A percentile compares a stretch with the other conserved stretches of the same genome.
These are phyloP conservation scores for Nakazawaea populi DNA, from an alignment of 805 yeast species.

Conservation along the genomic window DNA sequence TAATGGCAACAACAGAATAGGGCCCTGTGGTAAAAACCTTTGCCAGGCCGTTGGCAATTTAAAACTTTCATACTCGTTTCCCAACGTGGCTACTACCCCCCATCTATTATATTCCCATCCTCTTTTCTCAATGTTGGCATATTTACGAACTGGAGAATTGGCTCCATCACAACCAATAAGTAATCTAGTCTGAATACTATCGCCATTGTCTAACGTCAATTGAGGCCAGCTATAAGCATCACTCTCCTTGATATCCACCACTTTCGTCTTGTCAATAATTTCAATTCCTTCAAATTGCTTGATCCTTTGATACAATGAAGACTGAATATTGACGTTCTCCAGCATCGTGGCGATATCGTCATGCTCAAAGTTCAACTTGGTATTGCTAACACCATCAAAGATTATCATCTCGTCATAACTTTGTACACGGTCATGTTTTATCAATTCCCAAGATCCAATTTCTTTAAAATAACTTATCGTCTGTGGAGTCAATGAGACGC, in stretches of 20 bases:
- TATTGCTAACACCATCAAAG: conserved; percentile 75
- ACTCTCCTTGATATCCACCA: conserved; percentile 40
- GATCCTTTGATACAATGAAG: conserved; percentile 55
- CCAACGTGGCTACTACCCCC: conserved; percentile 90
- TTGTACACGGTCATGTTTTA: conserved; percentile 66
- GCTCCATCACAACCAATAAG: conserved; percentile 94
- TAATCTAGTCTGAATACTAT: conserved; percentile 58
- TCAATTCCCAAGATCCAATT: conserved; percentile 73
- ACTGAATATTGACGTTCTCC: conserved; percentile 81
- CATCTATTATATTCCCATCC: conserved; percentile 90
- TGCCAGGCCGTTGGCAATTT: conserved; percentile 79
- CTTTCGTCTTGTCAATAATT: conserved; percentile 65
- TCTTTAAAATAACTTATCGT: conserved; percentile 58
- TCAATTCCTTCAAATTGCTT: conserved; percentile 35
- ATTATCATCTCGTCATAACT: conserved; percentile 78
- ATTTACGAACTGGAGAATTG: conserved; percentile 85
- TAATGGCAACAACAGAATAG: conserved; percentile 85
- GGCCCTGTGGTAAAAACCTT: conserved; percentile 86
- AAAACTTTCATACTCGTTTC: conserved; percentile 65
- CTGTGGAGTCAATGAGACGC: conserved; percentile 80
- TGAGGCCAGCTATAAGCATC: conserved; percentile 64
- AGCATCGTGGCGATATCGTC: conserved; percentile 75
- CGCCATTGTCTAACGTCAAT: conserved; percentile 63
- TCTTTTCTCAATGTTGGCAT: conserved; percentile 73
- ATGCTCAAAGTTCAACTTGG: conserved; percentile 67